Evolutionary conservation across 2,329 filamentous ascomycete species (phyloP).

Genomic region (Gyromitra esculenta): DNA sequence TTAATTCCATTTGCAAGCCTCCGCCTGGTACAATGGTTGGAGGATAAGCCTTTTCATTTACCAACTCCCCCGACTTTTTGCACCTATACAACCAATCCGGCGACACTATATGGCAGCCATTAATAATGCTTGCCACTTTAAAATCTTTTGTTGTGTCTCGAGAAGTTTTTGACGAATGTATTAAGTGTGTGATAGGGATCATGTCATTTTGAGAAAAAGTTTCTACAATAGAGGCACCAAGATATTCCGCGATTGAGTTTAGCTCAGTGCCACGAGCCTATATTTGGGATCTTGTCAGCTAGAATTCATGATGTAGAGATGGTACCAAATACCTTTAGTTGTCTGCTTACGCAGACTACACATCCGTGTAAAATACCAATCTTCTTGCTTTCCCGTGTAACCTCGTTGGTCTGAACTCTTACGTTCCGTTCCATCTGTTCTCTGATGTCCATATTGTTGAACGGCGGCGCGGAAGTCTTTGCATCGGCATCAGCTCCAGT

Average conservation of each 20-base stretch:
- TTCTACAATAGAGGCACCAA: slow-evolving; percentile 50
- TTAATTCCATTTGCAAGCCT: slow-evolving; percentile 42
- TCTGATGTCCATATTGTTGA: slow-evolving; percentile 28
- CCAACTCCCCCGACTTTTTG: slow-evolving; percentile 28
- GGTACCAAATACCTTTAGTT: slow-evolving; percentile 47
- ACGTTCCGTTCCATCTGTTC: slow-evolving; percentile 3
- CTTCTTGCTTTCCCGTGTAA: not conserved
- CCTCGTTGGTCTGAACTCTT: slow-evolving; percentile 12
- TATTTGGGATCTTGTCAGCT: slow-evolving; percentile 24
- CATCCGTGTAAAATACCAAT: slow-evolving; percentile 39
- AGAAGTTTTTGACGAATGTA: slow-evolving; percentile 37
- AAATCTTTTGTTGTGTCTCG: slow-evolving; percentile 48
- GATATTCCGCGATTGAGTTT: slow-evolving; percentile 40
- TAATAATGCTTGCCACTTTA: slow-evolving; percentile 41
- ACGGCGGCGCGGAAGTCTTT: slow-evolving; percentile 41
- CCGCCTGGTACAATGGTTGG: slow-evolving; percentile 6
- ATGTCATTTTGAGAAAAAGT: slow-evolving; percentile 42
- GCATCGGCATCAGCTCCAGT: slow-evolving; percentile 48
- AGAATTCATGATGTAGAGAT: not conserved
- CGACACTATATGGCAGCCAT: slow-evolving; percentile 49
- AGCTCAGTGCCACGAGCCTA: slow-evolving; percentile 44
- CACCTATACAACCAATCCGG: slow-evolving; percentile 49
- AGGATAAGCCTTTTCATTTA: slow-evolving; percentile 49
- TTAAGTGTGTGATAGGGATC: slow-evolving; percentile 49
- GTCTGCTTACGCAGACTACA: slow-evolving; percentile 44